phyloP scores from a whole-genome alignment of 1,284 basidiomycete genomes.

The Leccinum variabile region DNA sequence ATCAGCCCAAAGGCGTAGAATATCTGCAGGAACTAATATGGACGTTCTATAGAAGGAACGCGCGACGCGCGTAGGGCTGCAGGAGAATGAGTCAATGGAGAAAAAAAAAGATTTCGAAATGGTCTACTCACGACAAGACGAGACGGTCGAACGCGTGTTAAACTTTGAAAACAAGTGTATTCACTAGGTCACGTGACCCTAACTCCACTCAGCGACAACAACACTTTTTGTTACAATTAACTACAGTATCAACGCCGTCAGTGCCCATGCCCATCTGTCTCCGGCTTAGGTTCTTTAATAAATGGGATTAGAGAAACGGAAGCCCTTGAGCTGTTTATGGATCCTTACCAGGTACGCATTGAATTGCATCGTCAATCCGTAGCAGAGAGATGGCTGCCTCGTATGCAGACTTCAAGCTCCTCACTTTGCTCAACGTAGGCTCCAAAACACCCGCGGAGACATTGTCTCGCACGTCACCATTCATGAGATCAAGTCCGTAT shows the following conservation, averaged over 20 bases:
- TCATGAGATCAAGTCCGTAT: constrained; percentile 93
- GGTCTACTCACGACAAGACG: constrained; percentile 15
- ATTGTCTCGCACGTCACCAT: constrained; percentile 95
- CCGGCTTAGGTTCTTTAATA: constrained; percentile 65
- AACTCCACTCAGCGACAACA: too few relatives aligned
- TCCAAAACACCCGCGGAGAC: constrained; percentile 92
- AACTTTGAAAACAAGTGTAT: constrained; percentile 22
- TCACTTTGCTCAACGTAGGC: constrained; percentile 96
- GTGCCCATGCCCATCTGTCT: constrained; percentile 64
- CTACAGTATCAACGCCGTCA: constrained; percentile 25
- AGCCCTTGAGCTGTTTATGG: neutral
- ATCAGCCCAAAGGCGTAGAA: constrained; percentile 32
- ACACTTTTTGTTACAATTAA: neutral
- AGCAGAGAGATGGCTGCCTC: constrained; percentile 95
- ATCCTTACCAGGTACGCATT: constrained; percentile 74
- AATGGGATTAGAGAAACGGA: constrained; percentile 24
- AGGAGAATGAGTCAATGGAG: constrained; percentile 11
- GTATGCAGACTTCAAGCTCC: constrained; percentile 93
- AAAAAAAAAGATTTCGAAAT: constrained; percentile 24
- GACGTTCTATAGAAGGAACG: constrained; percentile 14
- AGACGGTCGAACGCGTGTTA: constrained; percentile 27
- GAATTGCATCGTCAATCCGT: constrained; percentile 94
- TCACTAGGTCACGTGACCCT: constrained; percentile 31
- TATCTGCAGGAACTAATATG: constrained; percentile 20
- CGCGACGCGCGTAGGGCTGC: constrained; percentile 15